phyloP scores from a whole-genome alignment of 2,329 filamentous ascomycete species.

The Alternaria sp. region DNA sequence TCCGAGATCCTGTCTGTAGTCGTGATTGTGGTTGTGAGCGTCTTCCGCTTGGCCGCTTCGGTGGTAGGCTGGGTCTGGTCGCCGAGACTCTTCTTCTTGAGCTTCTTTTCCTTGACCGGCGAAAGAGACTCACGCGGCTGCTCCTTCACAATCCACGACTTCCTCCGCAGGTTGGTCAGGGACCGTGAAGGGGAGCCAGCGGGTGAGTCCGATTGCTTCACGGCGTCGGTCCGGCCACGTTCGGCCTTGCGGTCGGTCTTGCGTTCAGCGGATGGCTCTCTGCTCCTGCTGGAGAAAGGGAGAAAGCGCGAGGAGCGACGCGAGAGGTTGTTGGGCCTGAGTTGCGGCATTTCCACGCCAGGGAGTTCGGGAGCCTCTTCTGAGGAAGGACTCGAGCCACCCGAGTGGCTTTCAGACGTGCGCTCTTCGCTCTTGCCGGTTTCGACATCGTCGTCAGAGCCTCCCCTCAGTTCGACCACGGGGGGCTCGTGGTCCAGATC shows the following conservation, averaged over 20 bases:
- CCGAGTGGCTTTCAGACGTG: constrained; percentile 50
- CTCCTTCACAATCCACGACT: constrained; percentile 44
- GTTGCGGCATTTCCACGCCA: constrained; percentile 38
- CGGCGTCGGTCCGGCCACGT: constrained; percentile 32
- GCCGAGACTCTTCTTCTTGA: constrained; percentile 22
- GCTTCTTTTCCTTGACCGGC: constrained; percentile 23
- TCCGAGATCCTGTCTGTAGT: constrained; percentile 40
- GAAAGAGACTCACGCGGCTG: constrained; percentile 19
- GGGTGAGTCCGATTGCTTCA: constrained; percentile 34
- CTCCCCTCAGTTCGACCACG: constrained; percentile 37
- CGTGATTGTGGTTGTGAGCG: constrained; percentile 22
- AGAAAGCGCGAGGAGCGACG: constrained; percentile 47
- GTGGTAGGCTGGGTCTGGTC: constrained; percentile 22
- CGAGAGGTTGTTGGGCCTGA: constrained; percentile 37
- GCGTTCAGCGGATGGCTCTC: constrained; percentile 40
- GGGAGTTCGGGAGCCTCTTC: constrained; percentile 41
- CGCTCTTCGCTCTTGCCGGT: constrained; percentile 38
- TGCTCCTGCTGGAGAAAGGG: constrained; percentile 43
- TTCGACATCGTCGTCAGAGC: constrained; percentile 44
- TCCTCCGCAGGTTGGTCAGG: constrained; percentile 43
- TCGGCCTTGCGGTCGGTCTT: constrained; percentile 35
- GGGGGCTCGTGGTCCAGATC: constrained; percentile 42
- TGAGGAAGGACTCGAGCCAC: constrained; percentile 53
- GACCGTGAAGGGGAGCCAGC: constrained; percentile 39
- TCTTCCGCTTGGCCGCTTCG: constrained; percentile 37